These are phyloP conservation scores for Paraleonurus japonicus DNA, from an alignment of 257 asterid species.

Conservation along the genomic window DNA sequence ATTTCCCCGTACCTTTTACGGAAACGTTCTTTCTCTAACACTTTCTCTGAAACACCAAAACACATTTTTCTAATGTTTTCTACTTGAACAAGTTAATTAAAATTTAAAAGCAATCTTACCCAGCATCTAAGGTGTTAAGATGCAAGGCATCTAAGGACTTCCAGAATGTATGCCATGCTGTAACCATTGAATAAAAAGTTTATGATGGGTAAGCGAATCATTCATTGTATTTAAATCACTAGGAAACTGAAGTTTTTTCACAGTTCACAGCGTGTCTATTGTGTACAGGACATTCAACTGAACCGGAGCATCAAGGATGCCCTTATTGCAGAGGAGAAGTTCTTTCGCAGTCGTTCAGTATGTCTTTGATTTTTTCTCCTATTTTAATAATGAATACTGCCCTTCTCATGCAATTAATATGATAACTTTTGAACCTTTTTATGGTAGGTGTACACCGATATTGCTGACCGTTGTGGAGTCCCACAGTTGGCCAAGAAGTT, in stretches of 20 bases:
- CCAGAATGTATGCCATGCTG: slow-evolving; percentile 10
- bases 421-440: slow-evolving; percentile 10
- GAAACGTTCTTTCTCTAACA: background rate
- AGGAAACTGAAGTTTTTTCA: background rate
- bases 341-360: slow-evolving; percentile 83
- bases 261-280: slow-evolving; percentile 1
- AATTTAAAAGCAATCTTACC: background rate
- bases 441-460: slow-evolving; percentile 83
- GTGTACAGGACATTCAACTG: slow-evolving; percentile 67
- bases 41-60: background rate
- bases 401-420: background rate
- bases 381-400: slow-evolving; percentile 17
- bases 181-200: background rate
- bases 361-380: slow-evolving; percentile 24
- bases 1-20: background rate
- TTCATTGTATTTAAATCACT: slow-evolving; percentile 1
- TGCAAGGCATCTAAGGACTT: slow-evolving; percentile 4
- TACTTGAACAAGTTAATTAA: background rate
- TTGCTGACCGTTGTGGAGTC: slow-evolving; percentile 90
- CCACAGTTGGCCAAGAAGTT: slow-evolving; percentile 97
- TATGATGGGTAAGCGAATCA: background rate
- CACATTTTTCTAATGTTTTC: background rate
- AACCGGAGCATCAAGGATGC: slow-evolving; percentile 89
- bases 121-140: background rate
- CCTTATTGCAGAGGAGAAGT: slow-evolving; percentile 84